Evolutionary conservation across 1,284 basidiomycete species (phyloP), one percentile per base, ranked within the genome.

Genomic region (Salmacisia buchloeana): DNA sequence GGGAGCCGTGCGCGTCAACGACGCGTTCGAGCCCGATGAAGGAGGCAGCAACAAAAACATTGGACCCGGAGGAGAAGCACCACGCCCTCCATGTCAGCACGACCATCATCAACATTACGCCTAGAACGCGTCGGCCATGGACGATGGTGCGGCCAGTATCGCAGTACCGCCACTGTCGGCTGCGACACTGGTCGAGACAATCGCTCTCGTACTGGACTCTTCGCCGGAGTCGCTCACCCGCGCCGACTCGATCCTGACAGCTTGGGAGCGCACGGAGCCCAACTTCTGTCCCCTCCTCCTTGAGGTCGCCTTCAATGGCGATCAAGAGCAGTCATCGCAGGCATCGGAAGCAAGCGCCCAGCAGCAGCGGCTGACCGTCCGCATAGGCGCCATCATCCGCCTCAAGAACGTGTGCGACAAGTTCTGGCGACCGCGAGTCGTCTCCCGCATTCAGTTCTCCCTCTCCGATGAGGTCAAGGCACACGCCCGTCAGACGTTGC

Each of bases 351-450:
- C 41, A 18, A 43, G 41, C 41, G 23, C 12, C 41, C 18, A 15
- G 36, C 36, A n/a, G n/a, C n/a, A n/a, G n/a, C 46, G 56, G 23
- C 58, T 68, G 21, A 41, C 62, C 25, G 68, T 73, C 5, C 71
- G 71, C 56, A 72, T 56, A 58, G 62, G 76, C 1, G 77, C 76
- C 36, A 73, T 76, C 63, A 79, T 79, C 34, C 74, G 77, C 23
- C 73, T 79, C 71, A 79, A 79, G 63, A 77, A 79, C 64, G 77
- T 74, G 33, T 68, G 76, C 60, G 69, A 74, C 58, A 76, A 74
- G 63, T 76, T 64, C 59, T 79, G 77, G 77, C 62, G 77, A 5
- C 65, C 66, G 36, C 69, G 77, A 4, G 68, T 78, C 60, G 67
- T 74, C 58, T 65, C 67, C 34, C 66, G 70, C 15, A 65, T 69